Evolutionary conservation across 2,329 filamentous ascomycete genomes (phyloP).

Genomic region (Ceratocystis ficicola): DNA sequence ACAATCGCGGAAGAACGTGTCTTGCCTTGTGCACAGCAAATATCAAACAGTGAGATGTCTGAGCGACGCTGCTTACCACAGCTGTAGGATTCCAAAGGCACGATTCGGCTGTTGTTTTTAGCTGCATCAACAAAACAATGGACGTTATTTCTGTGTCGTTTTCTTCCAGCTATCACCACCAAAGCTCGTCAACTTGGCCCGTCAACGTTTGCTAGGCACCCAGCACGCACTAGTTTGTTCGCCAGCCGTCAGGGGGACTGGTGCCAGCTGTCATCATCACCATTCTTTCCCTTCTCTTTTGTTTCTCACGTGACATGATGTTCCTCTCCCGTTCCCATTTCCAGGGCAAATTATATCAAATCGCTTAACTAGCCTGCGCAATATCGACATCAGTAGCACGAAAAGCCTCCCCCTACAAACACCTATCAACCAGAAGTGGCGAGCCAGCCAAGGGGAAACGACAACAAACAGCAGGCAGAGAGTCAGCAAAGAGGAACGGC

Average conservation of each 20-base stretch:
- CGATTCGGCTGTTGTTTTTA: neutral
- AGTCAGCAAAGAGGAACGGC: neutral
- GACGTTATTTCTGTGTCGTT: neutral
- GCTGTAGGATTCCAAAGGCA: neutral
- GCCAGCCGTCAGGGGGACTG: neutral
- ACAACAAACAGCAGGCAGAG: neutral
- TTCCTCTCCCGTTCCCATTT: neutral
- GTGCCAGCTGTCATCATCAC: neutral
- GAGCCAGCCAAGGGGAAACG: neutral
- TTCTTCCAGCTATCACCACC: neutral
- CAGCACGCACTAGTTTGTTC: neutral
- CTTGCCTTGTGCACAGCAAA: neutral
- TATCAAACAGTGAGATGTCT: neutral
- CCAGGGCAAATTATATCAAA: neutral
- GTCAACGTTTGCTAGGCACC: neutral
- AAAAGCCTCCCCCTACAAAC: neutral
- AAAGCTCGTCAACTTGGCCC: neutral
- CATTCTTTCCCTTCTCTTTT: neutral
- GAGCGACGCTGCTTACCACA: neutral
- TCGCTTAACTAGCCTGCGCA: constrained; percentile 8
- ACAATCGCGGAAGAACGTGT: neutral
- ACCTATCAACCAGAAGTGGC: neutral
- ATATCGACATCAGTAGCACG: neutral
- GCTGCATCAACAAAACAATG: neutral
- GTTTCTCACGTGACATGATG: constrained; percentile 2